Evolutionary conservation across 306 rosid genomes (phyloP), one percentile per base, ranked within the genome.

Genomic region (Quercus cerris): DNA sequence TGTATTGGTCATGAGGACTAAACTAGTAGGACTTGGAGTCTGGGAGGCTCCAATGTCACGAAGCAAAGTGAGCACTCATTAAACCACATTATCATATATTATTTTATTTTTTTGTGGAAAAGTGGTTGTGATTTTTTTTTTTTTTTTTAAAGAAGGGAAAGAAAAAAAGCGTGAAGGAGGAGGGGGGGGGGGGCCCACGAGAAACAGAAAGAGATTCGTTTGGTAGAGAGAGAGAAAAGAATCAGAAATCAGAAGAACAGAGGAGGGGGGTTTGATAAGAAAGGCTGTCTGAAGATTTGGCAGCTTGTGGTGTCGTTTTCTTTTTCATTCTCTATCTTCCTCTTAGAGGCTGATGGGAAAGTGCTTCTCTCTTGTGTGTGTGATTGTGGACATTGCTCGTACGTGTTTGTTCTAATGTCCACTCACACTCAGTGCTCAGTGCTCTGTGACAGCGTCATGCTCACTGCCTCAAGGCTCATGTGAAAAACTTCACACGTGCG

Each of bases 241-340:
- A 41, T 41, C 46, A 41, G 75, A 33, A 70, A 68, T 22, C 38
- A 70, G 15, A 75, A 57, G 64, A 58, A 67, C 27, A 63, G 74
- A 23, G 63, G 9, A 27, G 31, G 35, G 66, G 74, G 73, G 59
- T 67, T 74, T 71, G 79, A 84, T 71, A 56, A 58, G 84, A 87
- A 74, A 83, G 56, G 62, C 78, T 85, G 90, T 84, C 58, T 55
- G 18, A 35, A 80, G 75, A 76, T 85, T 89, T 94, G 97, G 76
- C 94, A 78, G 85, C 77, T 84, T 86, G 70, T 85, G 93, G 76
- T 81, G 90, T 84, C 87, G 75, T 77, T 85, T 85, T 86, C 86
- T 68, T 66, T 80, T 75, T 78, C 78, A 69, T 81, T 79, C 80
- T 73, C 76, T 71, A 35, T 79, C 81, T 81, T 76, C 78, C 73